Evolutionary conservation across 2,329 filamentous ascomycete genomes (phyloP), one percentile per base, ranked within the genome.

Genomic region (Aspergillus puulaauensis): DNA sequence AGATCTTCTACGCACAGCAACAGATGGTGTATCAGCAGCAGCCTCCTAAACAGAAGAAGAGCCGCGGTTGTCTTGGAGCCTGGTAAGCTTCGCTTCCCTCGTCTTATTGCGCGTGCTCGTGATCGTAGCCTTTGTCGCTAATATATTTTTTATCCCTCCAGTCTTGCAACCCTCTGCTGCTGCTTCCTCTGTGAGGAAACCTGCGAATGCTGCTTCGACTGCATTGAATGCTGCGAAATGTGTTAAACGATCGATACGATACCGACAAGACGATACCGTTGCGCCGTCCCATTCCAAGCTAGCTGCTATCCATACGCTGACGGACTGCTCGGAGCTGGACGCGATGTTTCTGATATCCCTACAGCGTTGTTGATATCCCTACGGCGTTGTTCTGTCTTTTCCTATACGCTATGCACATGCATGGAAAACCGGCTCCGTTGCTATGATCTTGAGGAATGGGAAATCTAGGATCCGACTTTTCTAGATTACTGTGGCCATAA

Each of bases 101-200:
- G 8, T 6, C 7, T 57, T 7, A 14, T 23, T 41, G 11, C 17
- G 17, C 23, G 2, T 14, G 15, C 19, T 17, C 9, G 23, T 41
- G 4, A 11, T 19, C 3, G 2, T 23, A 17, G 14, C 15, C 39
- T 23, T 12, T 31, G 6, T 47, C 2, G 48, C 62, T 65, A 59
- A 68, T 50, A 12, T n/a, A 31, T 27, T 21, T 47, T 23, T 19
- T 24, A 39, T 27, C 24, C 21, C 50, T 31, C 19, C 57, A 81
- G 83, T 73, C 69, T 86, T 49, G 82, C 82, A 48, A 77, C 77
- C 35, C 70, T 87, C 39, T 87, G 84, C 75, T 88, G 85, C 70
- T 87, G 84, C 68, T 87, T 84, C 72, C 77, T 87, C 27, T 86
- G 83, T 66, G 85, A 86, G 68, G 85, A 87, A 72, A 79, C 81